These are phyloP conservation scores for Calonectria fujianensis DNA, from an alignment of 2,329 filamentous ascomycete species.

Conservation along the genomic window DNA sequence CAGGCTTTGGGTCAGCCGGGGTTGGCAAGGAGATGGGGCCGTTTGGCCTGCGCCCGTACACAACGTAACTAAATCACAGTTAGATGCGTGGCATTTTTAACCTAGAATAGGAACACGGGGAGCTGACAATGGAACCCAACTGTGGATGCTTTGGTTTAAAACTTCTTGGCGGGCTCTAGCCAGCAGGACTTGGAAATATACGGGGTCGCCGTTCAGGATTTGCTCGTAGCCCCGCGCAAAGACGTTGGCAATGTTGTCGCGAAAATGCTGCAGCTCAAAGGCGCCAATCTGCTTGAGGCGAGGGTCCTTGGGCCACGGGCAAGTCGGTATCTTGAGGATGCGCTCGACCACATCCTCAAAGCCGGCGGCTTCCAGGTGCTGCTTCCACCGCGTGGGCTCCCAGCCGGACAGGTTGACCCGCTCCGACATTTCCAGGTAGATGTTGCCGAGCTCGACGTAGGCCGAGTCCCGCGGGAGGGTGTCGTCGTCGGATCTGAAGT, in stretches of 20 bases:
- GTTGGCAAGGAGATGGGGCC: not conserved
- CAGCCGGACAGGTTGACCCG: conserved; percentile 47
- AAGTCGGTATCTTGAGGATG: conserved; percentile 56
- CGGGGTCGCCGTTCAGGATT: conserved; percentile 49
- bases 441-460: conserved; percentile 49
- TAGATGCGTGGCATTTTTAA: not conserved
- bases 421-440: conserved; percentile 52
- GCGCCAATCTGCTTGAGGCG: conserved; percentile 56
- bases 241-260: conserved; percentile 48
- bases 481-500: conserved; percentile 54
- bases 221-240: conserved; percentile 52
- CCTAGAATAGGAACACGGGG: not conserved
- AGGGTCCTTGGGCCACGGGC: conserved; percentile 56
- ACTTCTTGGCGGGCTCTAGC: conserved; percentile 49
- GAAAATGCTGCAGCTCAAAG: conserved; percentile 51
- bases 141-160: conserved; percentile 49
- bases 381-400: conserved; percentile 50
- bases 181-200: conserved; percentile 49
- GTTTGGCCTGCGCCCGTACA: conserved; percentile 41
- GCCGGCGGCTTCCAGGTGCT: conserved; percentile 54
- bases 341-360: conserved; percentile 57
- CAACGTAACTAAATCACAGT: conserved; percentile 35
- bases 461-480: conserved; percentile 50
- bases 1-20: not conserved
- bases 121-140: conserved; percentile 52